These are phyloP conservation scores for Nitzschia putrida DNA, from an alignment of 108 stramenopile genomes.

Conservation along the genomic window DNA sequence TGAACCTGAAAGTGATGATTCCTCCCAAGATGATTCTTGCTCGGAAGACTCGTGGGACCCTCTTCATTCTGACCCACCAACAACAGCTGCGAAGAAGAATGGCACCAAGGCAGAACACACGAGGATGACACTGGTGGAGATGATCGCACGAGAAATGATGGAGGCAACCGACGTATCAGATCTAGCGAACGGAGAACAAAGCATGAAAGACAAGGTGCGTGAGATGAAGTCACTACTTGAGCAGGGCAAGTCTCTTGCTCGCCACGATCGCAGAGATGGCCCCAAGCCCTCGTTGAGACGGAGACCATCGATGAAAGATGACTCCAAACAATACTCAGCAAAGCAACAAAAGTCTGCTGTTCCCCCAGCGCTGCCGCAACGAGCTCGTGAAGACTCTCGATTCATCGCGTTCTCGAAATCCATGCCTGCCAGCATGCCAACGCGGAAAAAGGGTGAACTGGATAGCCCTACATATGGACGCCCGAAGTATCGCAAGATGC, in stretches of 20 bases:
- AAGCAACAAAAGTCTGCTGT: background rate
- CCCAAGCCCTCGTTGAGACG: background rate
- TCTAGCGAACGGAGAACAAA: background rate
- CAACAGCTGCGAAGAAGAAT: background rate
- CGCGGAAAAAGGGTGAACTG: too few relatives aligned
- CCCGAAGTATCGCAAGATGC: too few relatives aligned
- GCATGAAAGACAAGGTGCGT: background rate
- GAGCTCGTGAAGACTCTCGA: background rate
- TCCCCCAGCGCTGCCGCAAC: background rate
- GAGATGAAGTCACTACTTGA: background rate
- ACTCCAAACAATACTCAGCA: background rate
- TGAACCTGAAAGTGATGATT: too few relatives aligned
- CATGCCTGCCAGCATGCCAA: too few relatives aligned
- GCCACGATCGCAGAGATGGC: background rate
- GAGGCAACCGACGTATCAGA: background rate
- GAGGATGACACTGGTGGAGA: background rate
- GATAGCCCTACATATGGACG: too few relatives aligned
- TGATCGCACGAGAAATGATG: slow-evolving; percentile 16
- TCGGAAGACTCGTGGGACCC: too few relatives aligned
- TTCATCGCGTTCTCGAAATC: background rate
- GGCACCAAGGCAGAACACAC: background rate
- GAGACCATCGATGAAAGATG: background rate
- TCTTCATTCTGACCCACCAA: too few relatives aligned
- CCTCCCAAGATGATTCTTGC: too few relatives aligned
- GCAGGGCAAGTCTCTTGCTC: background rate